phyloP scores from a whole-genome alignment of 2,329 filamentous ascomycete genomes.

The Microcyclosporella mali region DNA sequence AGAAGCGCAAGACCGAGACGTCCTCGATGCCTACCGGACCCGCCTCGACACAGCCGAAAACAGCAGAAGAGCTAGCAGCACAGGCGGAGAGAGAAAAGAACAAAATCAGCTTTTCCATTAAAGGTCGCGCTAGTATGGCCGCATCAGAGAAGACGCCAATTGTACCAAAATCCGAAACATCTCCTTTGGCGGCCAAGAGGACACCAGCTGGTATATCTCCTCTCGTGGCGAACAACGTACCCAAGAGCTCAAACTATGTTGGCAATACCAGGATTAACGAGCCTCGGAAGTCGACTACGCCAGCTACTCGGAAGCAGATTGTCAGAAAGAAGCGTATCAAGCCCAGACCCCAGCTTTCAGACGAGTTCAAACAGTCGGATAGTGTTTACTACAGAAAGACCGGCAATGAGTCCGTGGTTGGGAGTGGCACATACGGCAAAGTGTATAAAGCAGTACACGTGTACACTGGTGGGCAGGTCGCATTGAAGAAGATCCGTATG shows the following conservation, averaged over 20 bases:
- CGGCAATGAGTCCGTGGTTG: constrained; percentile 94
- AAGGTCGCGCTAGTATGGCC: constrained; percentile 57
- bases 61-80: constrained; percentile 38
- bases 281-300: constrained; percentile 14
- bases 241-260: constrained; percentile 31
- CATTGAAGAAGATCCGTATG: constrained; percentile 88
- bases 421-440: constrained; percentile 91
- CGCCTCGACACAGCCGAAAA: constrained; percentile 8
- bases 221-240: constrained; percentile 22
- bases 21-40: constrained; percentile 1
- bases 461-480: constrained; percentile 78
- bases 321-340: constrained; percentile 65
- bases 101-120: constrained; percentile 93
- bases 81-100: constrained; percentile 27
- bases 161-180: constrained; percentile 23
- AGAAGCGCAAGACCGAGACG: constrained; percentile 21
- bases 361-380: constrained; percentile 69
- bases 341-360: constrained; percentile 61
- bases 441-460: constrained; percentile 92
- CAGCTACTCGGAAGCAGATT: constrained; percentile 43
- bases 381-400: constrained; percentile 94
- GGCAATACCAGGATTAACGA: constrained; percentile 28
- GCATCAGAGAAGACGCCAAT: constrained; percentile 28
- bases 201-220: constrained; percentile 24
- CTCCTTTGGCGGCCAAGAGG: constrained; percentile 47